Evolutionary conservation across 768 basidiomycete genomes (phyloP).

Genomic region (Rhodosporidiobolus sp.): DNA sequence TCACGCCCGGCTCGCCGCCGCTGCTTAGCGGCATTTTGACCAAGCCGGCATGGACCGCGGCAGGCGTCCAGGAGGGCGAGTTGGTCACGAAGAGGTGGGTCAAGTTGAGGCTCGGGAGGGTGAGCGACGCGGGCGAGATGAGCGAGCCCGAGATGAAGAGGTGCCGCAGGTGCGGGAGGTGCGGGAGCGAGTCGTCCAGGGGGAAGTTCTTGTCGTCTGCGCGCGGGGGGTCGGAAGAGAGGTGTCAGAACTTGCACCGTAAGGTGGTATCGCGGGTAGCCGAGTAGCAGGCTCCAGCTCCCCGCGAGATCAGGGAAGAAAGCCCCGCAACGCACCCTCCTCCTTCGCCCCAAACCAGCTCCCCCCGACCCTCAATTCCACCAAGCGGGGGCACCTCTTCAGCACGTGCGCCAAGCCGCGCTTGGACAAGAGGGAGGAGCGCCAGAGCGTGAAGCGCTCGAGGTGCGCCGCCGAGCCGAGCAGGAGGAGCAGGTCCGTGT

Average conservation of each 20-base stretch:
- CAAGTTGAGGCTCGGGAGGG: constrained; percentile 14
- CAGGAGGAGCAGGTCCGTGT: constrained; percentile 31
- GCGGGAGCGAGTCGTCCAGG: constrained; percentile 22
- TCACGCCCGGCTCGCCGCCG: constrained; percentile 3
- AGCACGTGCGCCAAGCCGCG: constrained; percentile 31
- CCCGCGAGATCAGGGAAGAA: no score
- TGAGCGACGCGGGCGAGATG: constrained; percentile 27
- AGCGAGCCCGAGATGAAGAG: constrained; percentile 29
- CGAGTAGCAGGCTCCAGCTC: background rate
- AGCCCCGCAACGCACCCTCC: constrained; percentile 16
- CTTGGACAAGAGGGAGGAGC: constrained; percentile 30
- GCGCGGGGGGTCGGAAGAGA: background rate
- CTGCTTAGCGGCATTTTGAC: constrained; percentile 27
- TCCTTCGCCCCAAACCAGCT: constrained; percentile 40
- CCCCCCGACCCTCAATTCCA: constrained; percentile 34
- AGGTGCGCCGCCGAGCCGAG: constrained; percentile 28
- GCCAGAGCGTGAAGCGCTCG: constrained; percentile 35
- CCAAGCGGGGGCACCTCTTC: constrained; percentile 29
- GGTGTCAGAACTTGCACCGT: background rate
- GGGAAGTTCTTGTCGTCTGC: constrained; percentile 36
- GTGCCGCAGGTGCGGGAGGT: constrained; percentile 27
- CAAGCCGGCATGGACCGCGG: constrained; percentile 20
- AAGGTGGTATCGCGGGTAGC: background rate
- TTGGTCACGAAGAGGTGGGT: constrained; percentile 30
- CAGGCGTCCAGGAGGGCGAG: constrained; percentile 28